A percentile compares a stretch with the other conserved stretches of the same genome.
Conservation (phyloP, 345 rosid genomes). For the Dipteronia dyeriana region DNA sequence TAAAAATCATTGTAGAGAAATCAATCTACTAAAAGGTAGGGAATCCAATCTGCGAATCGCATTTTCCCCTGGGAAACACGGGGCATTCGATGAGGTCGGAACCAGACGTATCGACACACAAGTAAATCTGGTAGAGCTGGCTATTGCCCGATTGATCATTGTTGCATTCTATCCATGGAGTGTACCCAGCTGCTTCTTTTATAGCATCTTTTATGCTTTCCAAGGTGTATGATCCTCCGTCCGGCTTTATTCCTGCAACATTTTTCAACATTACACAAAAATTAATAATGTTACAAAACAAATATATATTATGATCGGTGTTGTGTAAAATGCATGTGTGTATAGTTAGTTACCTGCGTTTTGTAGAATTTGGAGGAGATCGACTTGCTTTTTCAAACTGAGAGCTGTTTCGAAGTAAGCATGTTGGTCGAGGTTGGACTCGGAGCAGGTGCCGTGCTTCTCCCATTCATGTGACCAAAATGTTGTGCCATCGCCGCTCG, state of each 20-base stretch:
- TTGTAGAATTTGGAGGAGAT: conserved; percentile 58
- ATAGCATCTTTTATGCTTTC: conserved; percentile 59
- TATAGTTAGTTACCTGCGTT: conserved; percentile 58
- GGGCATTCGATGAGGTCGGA: conserved; percentile 72
- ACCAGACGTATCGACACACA: conserved; percentile 74
- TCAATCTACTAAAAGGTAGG: conserved; percentile 54
- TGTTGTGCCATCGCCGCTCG: conserved; percentile 51
- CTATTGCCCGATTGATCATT: conserved; percentile 56
- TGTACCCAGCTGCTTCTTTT: conserved; percentile 48
- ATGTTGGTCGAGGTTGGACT: conserved; percentile 71
- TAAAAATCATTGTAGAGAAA: neutral
- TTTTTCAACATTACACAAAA: neutral
- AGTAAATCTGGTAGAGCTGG: conserved; percentile 84
- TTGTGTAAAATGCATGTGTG: no score
- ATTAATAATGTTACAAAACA: no score
- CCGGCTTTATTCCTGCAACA: conserved; percentile 58
- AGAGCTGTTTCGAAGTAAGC: conserved; percentile 69
- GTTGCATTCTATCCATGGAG: conserved; percentile 84
- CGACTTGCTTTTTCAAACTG: conserved; percentile 40
- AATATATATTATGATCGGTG: no score
- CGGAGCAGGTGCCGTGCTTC: conserved; percentile 94
- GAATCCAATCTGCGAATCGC: conserved; percentile 63
- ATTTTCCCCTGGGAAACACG: conserved; percentile 59
- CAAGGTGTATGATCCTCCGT: conserved; percentile 55
- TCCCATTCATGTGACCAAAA: conserved; percentile 98